Evolutionary conservation across 225 moss, liverwort and hornwort species (phyloP).

Genomic region (Takakia lepidozioides): DNA sequence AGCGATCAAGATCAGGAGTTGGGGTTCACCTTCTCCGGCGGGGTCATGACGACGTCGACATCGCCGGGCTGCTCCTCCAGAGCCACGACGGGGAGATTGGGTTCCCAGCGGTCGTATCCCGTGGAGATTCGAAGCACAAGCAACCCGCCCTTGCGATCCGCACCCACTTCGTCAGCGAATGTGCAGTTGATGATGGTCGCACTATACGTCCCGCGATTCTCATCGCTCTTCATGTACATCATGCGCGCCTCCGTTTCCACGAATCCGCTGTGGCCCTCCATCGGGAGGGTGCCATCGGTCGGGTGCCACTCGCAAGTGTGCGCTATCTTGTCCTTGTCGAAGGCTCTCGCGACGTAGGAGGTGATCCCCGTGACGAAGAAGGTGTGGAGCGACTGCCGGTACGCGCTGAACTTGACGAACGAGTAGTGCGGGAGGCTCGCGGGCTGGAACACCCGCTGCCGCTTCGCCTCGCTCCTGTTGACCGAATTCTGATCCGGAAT

Average conservation of each 20-base stretch:
- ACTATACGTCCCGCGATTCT: slow-evolving; percentile 38
- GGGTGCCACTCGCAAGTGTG: slow-evolving; percentile 69
- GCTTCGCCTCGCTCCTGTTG: slow-evolving; percentile 13
- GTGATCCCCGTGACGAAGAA: slow-evolving; percentile 48
- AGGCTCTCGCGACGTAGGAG: slow-evolving; percentile 35
- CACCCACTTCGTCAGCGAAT: slow-evolving; percentile 32
- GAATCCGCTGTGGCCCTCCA: neutral
- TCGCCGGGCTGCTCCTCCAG: slow-evolving; percentile 44
- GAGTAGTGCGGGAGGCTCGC: slow-evolving; percentile 48
- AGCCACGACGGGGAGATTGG: slow-evolving; percentile 21
- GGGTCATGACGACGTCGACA: slow-evolving; percentile 21
- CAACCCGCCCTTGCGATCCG: slow-evolving; percentile 35
- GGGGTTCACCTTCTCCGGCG: slow-evolving; percentile 11
- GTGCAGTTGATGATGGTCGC: slow-evolving; percentile 64
- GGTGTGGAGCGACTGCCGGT: slow-evolving; percentile 37
- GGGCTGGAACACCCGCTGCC: slow-evolving; percentile 44
- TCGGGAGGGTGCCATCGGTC: slow-evolving; percentile 1
- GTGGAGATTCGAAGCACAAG: slow-evolving; percentile 48
- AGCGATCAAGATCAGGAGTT: no score
- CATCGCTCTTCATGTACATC: slow-evolving; percentile 43
- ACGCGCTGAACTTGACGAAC: slow-evolving; percentile 67
- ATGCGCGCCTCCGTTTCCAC: slow-evolving; percentile 20
- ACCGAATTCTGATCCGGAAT: neutral
- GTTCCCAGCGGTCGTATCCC: slow-evolving; percentile 22
- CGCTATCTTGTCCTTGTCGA: slow-evolving; percentile 36